Evolutionary conservation across 768 basidiomycete species (phyloP), one percentile per base, ranked within the genome.

Genomic region (Boletus edulis): DNA sequence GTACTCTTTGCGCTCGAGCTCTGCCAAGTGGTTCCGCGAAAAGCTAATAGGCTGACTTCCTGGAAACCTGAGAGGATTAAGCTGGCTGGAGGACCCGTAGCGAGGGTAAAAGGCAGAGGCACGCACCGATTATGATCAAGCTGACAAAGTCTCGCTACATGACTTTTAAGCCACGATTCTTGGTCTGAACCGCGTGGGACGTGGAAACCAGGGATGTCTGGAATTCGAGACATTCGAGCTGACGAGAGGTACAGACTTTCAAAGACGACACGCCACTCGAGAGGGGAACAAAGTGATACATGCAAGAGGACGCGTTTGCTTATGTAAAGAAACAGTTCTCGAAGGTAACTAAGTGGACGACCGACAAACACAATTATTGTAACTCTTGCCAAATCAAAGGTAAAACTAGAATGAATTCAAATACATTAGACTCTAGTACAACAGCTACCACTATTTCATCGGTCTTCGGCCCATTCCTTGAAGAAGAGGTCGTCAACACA

Each of bases 41-140:
- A 99, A 98, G 70, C 93, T 95, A 65, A 99, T 85, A 18, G 96
- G 96, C 67, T 98, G 97, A 65, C 90, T 90, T 22, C 97, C 96
- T 17, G 96, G 96, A 73, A 98, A 99, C 59, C 91, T 94, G 60
- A 14, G 45, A 13, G 51, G 47, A 34, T 37, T 58, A 18, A 60
- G 61, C 51, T 46, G 18, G 22, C 24, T 46, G 40, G 37, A 48
- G 34, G 59, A 20, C 48, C 46, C 31, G 35, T n/a, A 22, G 40
- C 9, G 39, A 43, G 13, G 22, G 41, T 37, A 53, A 48, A 40
- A 22, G 38, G 45, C 47, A 11, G 9, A 40, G 32, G 50, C 39
- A 74, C 77, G 59, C 58, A 87, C 89, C 82, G 82, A 62, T 85
- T 78, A 52, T 83, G 75, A 51, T 87, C 81, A 43, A 91, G 71